phyloP scores from a whole-genome alignment of 139 green algal species.

The Raphidocelis subcapitata region DNA sequence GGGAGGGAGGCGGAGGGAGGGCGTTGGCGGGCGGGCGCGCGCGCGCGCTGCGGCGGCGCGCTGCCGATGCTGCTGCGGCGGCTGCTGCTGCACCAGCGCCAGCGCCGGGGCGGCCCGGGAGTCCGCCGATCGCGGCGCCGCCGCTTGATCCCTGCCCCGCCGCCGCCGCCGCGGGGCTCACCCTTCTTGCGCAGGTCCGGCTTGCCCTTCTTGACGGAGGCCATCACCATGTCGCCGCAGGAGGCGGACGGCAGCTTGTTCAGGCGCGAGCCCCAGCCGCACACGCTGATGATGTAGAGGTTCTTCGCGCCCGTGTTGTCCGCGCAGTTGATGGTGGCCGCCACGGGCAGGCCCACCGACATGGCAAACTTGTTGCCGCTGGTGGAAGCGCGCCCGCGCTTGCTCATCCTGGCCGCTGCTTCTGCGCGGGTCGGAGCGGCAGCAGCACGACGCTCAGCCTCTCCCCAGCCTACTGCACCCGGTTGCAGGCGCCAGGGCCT shows the following conservation, averaged over 20 bases:
- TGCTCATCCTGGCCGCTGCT: conserved; percentile 22
- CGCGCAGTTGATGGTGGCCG: conserved; percentile 97
- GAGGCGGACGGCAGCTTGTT: conserved; percentile 93
- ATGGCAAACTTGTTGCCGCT: conserved; percentile 98
- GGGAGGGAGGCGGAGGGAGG: too few species aligned
- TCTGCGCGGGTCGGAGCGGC: conserved; percentile 1
- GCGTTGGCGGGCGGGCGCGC: too few species aligned
- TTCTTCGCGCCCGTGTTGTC: conserved; percentile 99
- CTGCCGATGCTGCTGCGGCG: too few species aligned
- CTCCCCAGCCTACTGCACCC: neutral
- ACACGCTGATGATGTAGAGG: conserved; percentile 98
- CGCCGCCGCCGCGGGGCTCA: conserved; percentile 26
- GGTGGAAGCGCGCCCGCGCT: conserved; percentile 22
- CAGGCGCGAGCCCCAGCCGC: conserved; percentile 89
- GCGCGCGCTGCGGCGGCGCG: too few species aligned
- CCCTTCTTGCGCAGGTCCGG: conserved; percentile 99
- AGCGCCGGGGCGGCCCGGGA: too few species aligned
- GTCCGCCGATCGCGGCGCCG: too few species aligned
- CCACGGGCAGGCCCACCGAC: conserved; percentile 95
- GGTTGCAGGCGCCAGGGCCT: neutral
- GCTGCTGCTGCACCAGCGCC: too few species aligned
- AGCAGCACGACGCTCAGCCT: neutral
- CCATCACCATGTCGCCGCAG: conserved; percentile 98
- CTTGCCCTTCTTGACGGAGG: conserved; percentile 99
- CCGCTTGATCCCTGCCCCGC: too few species aligned